Evolutionary conservation across 345 rosid genomes (phyloP), one percentile per base, ranked within the genome.

Genomic region (Rhizophora mangle): DNA sequence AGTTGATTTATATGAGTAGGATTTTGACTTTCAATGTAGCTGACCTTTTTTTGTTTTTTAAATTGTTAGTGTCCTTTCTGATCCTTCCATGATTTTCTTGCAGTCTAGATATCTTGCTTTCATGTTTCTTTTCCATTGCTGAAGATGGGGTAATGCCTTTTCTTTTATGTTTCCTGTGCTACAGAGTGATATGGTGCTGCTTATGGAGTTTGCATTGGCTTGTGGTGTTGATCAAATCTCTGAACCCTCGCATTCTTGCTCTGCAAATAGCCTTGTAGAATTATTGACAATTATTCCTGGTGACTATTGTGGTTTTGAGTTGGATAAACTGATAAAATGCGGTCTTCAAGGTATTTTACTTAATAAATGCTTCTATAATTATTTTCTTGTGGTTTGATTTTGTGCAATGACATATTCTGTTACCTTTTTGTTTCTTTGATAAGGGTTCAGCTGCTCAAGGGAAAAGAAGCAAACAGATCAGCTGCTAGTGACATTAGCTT

Each of bases 401-500:
- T 60, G 60, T 18, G 8, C 60, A 29, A 58, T n/a, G 32, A 49
- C 30, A 63, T 68, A 57, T 27, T 76, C 60, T 78, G 62, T 62
- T 46, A 59, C 63, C 63, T 59, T 71, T 18, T 68, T 65, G 62
- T 46, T 39, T 59, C 21, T 34, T 60, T 10, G 68, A 77, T 59
- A 83, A 82, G 96, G 90, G 53, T 69, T 79, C 60, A 73, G 78
- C 80, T 90, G 96, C 87, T 82, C 84, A 55, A 82, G 73, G 68
- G 94, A 80, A 80, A 96, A 92, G 84, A 95, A 86, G 72, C 83
- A 87, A 52, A 86, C 77, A 82, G 89, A 89, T 72, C 84, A 76
- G 66, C 82, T 92, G 53, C 75, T 88, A 68, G 79, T 84, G 83
- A 76, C 88, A 60, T 76, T 95, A 67, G 84, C 88, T 76, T 84